These are phyloP conservation scores for Alternaria gaisen DNA, from an alignment of 2,329 filamentous ascomycete species.

Conservation along the genomic window DNA sequence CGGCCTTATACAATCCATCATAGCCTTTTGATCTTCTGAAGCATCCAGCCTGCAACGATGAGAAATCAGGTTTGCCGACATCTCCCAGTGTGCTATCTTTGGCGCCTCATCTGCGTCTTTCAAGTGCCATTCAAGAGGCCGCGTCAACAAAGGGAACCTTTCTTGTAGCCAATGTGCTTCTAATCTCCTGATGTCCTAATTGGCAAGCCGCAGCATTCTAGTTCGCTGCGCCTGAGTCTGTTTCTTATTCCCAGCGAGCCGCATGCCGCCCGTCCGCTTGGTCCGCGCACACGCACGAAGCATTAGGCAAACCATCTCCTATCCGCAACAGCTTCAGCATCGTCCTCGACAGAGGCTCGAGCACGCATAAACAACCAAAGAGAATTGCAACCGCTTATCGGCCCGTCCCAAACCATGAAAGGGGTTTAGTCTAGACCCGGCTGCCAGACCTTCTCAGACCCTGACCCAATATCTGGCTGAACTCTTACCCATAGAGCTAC, in stretches of 20 bases:
- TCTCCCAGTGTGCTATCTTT: slow-evolving; percentile 1
- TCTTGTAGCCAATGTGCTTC: slow-evolving; percentile 1
- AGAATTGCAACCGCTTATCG: slow-evolving; percentile 1
- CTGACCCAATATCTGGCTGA: background rate
- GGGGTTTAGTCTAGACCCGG: slow-evolving; percentile 2
- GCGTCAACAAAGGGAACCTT: background rate
- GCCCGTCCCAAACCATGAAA: slow-evolving; percentile 11
- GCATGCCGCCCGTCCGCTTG: slow-evolving; percentile 7
- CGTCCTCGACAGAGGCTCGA: background rate
- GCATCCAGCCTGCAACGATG: background rate
- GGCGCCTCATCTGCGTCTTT: slow-evolving; percentile 1
- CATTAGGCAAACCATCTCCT: background rate
- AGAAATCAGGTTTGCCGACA: background rate
- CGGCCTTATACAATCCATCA: slow-evolving; percentile 11
- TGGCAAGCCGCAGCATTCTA: background rate
- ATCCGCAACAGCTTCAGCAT: background rate
- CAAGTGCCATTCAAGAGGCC: background rate
- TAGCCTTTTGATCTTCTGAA: background rate
- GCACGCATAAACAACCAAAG: background rate
- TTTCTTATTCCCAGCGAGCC: slow-evolving; percentile 2
- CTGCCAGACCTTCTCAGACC: background rate
- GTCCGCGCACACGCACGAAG: background rate
- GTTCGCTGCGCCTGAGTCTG: background rate
- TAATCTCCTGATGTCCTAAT: background rate
- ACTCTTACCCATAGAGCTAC: slow-evolving; percentile 7